A percentile compares a stretch with the other conserved stretches of the same genome.
Evolutionary conservation across 805 yeast genomes (phyloP).

Genomic region (Lachancea cidri): DNA sequence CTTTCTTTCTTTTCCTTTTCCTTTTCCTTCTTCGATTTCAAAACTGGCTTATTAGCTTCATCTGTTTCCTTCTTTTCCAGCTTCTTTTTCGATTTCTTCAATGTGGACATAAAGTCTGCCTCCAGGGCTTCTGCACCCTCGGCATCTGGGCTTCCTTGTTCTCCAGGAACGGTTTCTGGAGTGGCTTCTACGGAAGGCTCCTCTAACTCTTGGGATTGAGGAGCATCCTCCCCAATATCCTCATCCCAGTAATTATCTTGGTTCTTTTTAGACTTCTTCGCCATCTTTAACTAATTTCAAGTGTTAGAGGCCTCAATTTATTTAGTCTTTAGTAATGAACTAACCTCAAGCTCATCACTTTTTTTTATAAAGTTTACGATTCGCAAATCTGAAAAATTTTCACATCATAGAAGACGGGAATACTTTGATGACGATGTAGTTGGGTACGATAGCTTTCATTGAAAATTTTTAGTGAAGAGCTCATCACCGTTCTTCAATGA

Average conservation of each 20-base stretch:
- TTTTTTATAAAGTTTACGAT: too few relatives aligned
- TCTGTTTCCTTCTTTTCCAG: slow-evolving; percentile 61
- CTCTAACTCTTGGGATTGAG: slow-evolving; percentile 51
- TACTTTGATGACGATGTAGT: neutral
- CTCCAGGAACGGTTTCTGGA: slow-evolving; percentile 27
- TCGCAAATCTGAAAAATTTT: slow-evolving; percentile 3
- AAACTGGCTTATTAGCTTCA: slow-evolving; percentile 55
- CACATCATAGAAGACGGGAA: neutral
- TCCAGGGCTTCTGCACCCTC: slow-evolving; percentile 33
- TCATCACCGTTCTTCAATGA: neutral
- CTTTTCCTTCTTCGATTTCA: slow-evolving; percentile 89
- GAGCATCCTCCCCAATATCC: slow-evolving; percentile 49
- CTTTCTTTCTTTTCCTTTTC: slow-evolving; percentile 93
- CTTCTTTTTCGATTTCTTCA: slow-evolving; percentile 74
- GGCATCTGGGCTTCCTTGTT: slow-evolving; percentile 7
- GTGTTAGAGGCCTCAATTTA: too few relatives aligned
- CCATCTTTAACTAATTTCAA: too few relatives aligned
- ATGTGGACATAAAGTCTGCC: slow-evolving; percentile 75
- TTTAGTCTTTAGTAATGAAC: too few relatives aligned
- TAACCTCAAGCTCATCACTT: too few relatives aligned
- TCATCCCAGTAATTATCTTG: slow-evolving; percentile 82
- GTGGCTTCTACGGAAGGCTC: slow-evolving; percentile 35
- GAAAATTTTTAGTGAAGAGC: neutral
- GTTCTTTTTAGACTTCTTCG: slow-evolving; percentile 56
- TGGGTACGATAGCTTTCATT: neutral